phyloP scores from a whole-genome alignment of 2,329 filamentous ascomycete species.

The Aspergillus sp. region DNA sequence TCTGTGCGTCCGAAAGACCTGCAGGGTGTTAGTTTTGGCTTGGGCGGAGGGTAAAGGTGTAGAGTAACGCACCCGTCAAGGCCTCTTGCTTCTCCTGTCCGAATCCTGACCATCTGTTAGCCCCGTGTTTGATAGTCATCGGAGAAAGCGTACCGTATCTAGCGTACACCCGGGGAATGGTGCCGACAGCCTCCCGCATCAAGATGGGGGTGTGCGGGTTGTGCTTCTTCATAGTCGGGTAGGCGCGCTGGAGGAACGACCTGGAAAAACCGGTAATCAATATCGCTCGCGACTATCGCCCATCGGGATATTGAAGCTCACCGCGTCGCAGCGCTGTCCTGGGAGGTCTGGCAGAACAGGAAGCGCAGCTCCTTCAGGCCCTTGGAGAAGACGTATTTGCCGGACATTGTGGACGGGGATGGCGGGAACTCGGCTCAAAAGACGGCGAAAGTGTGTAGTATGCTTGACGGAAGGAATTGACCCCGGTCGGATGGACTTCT shows the following conservation, averaged over 20 bases:
- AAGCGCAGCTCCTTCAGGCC: conserved; percentile 94
- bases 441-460: not conserved
- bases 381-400: conserved; percentile 88
- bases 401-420: conserved; percentile 64
- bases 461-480: not conserved
- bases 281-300: not conserved
- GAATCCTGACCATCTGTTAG: conserved; percentile 49
- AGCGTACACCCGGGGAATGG: conserved; percentile 82
- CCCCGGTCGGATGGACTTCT: conserved; percentile 6
- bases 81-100: conserved; percentile 67
- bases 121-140: conserved; percentile 16
- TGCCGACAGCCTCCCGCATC: conserved; percentile 85
- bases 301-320: conserved; percentile 43
- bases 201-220: conserved; percentile 93
- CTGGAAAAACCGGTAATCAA: conserved; percentile 46
- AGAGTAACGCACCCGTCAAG: conserved; percentile 52
- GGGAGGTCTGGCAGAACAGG: conserved; percentile 91
- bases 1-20: conserved; percentile 69
- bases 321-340: conserved; percentile 87
- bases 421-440: not conserved
- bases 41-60: not conserved
- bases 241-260: conserved; percentile 84
- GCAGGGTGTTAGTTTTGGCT: conserved; percentile 14
- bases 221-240: conserved; percentile 99
- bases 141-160: conserved; percentile 70